A percentile compares a stretch with the other conserved stretches of the same genome.
Evolutionary conservation across 1,139 yeast genomes (phyloP).

Genomic region (Geotrichum fermentans): DNA sequence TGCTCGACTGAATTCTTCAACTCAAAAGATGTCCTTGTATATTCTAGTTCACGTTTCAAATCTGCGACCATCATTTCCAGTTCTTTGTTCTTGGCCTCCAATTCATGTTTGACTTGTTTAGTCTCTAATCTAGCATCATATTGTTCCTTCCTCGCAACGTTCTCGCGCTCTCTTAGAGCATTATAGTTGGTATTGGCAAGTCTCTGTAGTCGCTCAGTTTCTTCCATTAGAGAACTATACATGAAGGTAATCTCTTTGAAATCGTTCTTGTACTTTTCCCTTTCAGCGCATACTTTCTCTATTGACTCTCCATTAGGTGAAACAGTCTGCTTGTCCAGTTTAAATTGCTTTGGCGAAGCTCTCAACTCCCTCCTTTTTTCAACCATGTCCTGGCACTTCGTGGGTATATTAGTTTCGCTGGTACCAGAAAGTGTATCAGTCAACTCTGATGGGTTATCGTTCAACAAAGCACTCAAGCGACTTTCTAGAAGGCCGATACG

Average conservation of each 20-base stretch:
- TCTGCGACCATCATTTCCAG: background rate
- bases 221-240: conserved; percentile 10
- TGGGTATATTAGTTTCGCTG: too few species aligned
- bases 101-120: background rate
- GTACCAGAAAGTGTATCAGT: too few species aligned
- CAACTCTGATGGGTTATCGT: too few species aligned
- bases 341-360: background rate
- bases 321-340: too few species aligned
- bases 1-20: background rate
- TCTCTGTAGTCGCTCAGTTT: conserved; percentile 8
- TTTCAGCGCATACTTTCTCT: too few species aligned
- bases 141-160: background rate
- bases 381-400: background rate
- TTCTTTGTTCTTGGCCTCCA: background rate
- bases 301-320: too few species aligned
- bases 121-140: conserved; percentile 4
- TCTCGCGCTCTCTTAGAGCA: conserved; percentile 2
- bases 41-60: background rate
- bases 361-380: background rate
- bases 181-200: conserved; percentile 1
- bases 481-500: conserved; percentile 3
- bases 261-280: conserved; percentile 15
- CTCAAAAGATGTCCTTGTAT: background rate
- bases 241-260: conserved; percentile 6
- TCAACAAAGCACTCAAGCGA: too few species aligned